Percentiles rank a stretch among this genome's conserved stretches.
Conservation (phyloP, 2,329 filamentous ascomycete species). For the Cercospora sp. region DNA sequence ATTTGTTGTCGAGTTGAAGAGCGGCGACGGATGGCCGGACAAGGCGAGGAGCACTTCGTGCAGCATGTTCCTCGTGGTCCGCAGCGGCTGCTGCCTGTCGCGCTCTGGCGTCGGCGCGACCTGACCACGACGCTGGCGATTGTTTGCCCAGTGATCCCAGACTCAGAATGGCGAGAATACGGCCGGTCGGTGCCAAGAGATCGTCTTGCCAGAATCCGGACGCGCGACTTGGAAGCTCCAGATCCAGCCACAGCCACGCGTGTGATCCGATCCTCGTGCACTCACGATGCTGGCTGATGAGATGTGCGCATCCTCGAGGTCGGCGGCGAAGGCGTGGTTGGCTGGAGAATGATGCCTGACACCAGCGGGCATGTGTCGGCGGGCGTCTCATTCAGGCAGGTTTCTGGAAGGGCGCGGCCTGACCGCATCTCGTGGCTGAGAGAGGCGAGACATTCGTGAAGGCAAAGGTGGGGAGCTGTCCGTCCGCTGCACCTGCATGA, state of each 20-base stretch:
- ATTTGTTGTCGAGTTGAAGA: slow-evolving; percentile 60
- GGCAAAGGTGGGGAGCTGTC: neutral
- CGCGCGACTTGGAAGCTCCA: slow-evolving; percentile 2
- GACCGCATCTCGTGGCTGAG: slow-evolving; percentile 1
- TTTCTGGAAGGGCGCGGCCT: slow-evolving; percentile 9
- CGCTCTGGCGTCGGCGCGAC: neutral
- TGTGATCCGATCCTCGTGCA: slow-evolving; percentile 1
- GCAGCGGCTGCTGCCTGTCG: neutral
- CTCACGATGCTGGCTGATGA: neutral
- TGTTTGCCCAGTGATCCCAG: neutral
- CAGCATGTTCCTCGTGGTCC: slow-evolving; percentile 64
- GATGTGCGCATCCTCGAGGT: neutral
- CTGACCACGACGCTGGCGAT: neutral
- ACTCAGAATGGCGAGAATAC: neutral
- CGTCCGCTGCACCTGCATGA: slow-evolving; percentile 8
- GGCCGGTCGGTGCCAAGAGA: neutral
- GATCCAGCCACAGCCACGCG: slow-evolving; percentile 5
- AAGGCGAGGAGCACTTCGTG: slow-evolving; percentile 97
- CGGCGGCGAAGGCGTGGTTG: neutral
- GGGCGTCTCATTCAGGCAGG: slow-evolving; percentile 3
- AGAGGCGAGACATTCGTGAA: neutral
- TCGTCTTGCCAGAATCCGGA: neutral
- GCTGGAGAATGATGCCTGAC: neutral
- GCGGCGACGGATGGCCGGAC: slow-evolving; percentile 86
- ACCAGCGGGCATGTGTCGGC: neutral